Evolutionary conservation across 2,329 filamentous ascomycete species (phyloP).

Genomic region (Penicillium sp.): DNA sequence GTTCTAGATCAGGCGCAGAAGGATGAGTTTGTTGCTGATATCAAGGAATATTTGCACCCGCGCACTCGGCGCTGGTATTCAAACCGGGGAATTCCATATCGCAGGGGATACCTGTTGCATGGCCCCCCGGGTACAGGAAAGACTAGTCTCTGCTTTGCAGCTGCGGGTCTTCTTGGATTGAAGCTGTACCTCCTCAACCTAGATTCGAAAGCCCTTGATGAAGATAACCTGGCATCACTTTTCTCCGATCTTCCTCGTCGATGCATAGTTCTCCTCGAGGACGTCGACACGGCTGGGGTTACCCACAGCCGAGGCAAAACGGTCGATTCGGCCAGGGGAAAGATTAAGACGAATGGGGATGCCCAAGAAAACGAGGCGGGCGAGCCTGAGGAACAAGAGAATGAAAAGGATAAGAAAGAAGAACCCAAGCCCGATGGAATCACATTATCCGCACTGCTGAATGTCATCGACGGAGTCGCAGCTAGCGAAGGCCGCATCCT

Average conservation of each 20-base stretch:
- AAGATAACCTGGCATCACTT: slow-evolving; percentile 67
- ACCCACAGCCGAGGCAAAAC: slow-evolving; percentile 55
- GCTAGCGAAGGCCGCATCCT: slow-evolving; percentile 71
- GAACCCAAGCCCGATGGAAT: slow-evolving; percentile 50
- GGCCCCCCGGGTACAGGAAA: slow-evolving; percentile 83
- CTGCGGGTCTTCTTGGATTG: slow-evolving; percentile 72
- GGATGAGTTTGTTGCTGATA: slow-evolving; percentile 54
- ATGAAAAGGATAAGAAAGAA: not conserved
- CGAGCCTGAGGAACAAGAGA: not conserved
- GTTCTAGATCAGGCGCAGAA: slow-evolving; percentile 58
- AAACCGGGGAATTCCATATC: slow-evolving; percentile 81
- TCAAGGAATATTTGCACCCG: slow-evolving; percentile 61
- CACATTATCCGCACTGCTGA: slow-evolving; percentile 69
- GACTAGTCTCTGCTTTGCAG: slow-evolving; percentile 70
- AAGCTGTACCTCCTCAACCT: slow-evolving; percentile 74
- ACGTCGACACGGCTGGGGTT: slow-evolving; percentile 74
- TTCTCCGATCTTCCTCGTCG: slow-evolving; percentile 70
- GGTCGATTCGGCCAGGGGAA: not conserved
- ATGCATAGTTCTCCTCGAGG: slow-evolving; percentile 75
- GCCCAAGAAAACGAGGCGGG: slow-evolving; percentile 3
- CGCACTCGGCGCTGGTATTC: slow-evolving; percentile 71
- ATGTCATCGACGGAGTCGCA: slow-evolving; percentile 72
- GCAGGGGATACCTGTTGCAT: slow-evolving; percentile 79
- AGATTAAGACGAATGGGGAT: not conserved
- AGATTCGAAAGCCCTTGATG: slow-evolving; percentile 64